Evolutionary conservation across 2,329 filamentous ascomycete genomes (phyloP), one percentile per base, ranked within the genome.

Genomic region (Parasarocladium wereldwijsianum): DNA sequence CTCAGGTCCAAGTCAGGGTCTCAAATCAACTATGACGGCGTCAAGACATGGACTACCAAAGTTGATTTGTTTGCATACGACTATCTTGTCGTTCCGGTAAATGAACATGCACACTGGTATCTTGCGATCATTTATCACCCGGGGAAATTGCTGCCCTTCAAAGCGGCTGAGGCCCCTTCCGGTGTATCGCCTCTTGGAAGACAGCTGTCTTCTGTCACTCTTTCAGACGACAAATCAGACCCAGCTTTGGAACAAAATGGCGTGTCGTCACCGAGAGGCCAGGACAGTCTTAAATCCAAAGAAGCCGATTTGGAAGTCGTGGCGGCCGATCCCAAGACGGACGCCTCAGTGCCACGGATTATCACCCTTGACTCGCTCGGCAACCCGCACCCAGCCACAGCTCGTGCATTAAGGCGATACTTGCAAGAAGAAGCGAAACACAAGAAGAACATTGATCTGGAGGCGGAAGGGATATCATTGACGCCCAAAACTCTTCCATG

Each of bases 101-200:
- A 93, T 43, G 81, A 94, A 46, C 62, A 72, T 40, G 57, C 63
- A 2, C 90, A 98, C 51, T 98, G 92, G 90, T 96, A 90, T 52
- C 60, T 96, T 39, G 85, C 84, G 10, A 87, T 98, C 33, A 87
- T 98, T 31, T 93, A 84, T 65, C 93, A 98, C 44, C 66, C 87
- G 3, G 68, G 72, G 4, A 74, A 66, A 30, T 15, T 30, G 12
- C 11, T 30, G 13, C 20, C 28, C 5, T 10, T 39, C 8, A 27
- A 17, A 11, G 8, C 27, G 5, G 5, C 27, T 5, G 14, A 12
- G 14, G 20, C 13, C 14, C 20, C 28, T 8, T 11, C 5, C 17
- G 24, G 24, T 14, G 28, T 30, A 12, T 19, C 19, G 5, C 11
- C 9, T n/a, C 16, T 30, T 12, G 20, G 20, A 5, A 13, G 24